phyloP scores from a whole-genome alignment of 306 rosid genomes.

The Castanopsis chinensis region DNA sequence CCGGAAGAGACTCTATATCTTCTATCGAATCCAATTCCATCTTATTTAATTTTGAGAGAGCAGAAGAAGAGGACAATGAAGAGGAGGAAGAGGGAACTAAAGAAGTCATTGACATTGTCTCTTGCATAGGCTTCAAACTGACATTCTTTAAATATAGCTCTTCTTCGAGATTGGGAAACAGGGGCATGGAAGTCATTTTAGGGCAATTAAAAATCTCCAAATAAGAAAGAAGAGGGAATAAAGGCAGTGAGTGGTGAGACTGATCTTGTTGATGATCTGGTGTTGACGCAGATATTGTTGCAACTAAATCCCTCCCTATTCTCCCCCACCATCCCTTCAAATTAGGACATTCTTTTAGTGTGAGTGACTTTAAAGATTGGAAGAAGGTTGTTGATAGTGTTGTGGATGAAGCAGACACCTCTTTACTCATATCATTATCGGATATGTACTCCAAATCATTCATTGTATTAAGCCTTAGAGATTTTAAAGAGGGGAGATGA shows the following conservation, averaged over 20 bases:
- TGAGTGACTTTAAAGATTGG: neutral
- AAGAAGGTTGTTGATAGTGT: neutral
- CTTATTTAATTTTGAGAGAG: neutral
- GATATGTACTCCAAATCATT: neutral
- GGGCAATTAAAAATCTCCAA: neutral
- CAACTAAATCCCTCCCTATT: too few species aligned
- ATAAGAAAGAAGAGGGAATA: neutral
- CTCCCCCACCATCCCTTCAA: conserved; percentile 12
- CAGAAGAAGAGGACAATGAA: neutral
- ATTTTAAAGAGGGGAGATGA: neutral
- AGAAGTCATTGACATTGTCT: neutral
- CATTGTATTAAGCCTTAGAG: fast-evolving
- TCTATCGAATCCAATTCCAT: neutral
- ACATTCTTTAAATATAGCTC: fast-evolving
- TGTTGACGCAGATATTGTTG: too few species aligned
- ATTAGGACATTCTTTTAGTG: neutral
- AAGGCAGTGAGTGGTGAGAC: neutral
- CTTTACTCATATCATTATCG: neutral
- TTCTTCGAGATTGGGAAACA: neutral
- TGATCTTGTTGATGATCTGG: too few species aligned
- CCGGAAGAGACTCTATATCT: neutral
- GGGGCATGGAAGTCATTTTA: neutral
- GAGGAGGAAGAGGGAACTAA: too few species aligned
- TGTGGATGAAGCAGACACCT: neutral
- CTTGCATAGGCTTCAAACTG: neutral